Evolutionary conservation across 495 filamentous ascomycete genomes (phyloP).

Genomic region (Saxophila tyrrhenica): DNA sequence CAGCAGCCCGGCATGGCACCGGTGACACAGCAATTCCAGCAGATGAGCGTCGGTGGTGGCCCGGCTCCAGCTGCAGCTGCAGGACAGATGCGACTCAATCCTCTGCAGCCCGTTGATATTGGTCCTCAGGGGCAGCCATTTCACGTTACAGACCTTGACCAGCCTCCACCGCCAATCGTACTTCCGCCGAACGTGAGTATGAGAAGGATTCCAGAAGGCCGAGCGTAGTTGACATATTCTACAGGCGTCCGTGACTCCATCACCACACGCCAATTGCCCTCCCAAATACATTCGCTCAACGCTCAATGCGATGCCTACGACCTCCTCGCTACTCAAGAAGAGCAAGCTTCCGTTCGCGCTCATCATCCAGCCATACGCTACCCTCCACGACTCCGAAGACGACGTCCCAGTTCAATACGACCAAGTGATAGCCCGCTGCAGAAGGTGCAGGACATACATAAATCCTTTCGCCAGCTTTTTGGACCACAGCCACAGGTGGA

Average conservation of each 20-base stretch:
- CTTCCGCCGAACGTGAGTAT: conserved; percentile 78
- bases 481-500: conserved; percentile 94
- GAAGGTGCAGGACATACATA: conserved; percentile 92
- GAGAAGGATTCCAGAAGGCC: not conserved
- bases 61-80: conserved; percentile 33
- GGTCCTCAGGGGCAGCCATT: conserved; percentile 66
- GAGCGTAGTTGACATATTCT: not conserved
- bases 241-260: conserved; percentile 84
- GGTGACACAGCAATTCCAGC: conserved; percentile 72
- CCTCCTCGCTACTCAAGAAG: conserved; percentile 85
- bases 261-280: conserved; percentile 81
- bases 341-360: conserved; percentile 91
- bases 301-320: conserved; percentile 84
- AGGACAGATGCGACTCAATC: conserved; percentile 55
- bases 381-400: conserved; percentile 87
- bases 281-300: conserved; percentile 94
- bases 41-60: conserved; percentile 58
- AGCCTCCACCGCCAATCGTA: conserved; percentile 83
- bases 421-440: conserved; percentile 92
- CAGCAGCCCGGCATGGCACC: conserved; percentile 48
- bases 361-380: conserved; percentile 87
- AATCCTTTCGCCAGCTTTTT: conserved; percentile 95
- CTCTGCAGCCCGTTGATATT: conserved; percentile 83
- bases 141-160: conserved; percentile 82
- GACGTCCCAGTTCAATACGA: conserved; percentile 84